Evolutionary conservation across 805 yeast genomes (phyloP).

Genomic region (Yamadazyma sp.): DNA sequence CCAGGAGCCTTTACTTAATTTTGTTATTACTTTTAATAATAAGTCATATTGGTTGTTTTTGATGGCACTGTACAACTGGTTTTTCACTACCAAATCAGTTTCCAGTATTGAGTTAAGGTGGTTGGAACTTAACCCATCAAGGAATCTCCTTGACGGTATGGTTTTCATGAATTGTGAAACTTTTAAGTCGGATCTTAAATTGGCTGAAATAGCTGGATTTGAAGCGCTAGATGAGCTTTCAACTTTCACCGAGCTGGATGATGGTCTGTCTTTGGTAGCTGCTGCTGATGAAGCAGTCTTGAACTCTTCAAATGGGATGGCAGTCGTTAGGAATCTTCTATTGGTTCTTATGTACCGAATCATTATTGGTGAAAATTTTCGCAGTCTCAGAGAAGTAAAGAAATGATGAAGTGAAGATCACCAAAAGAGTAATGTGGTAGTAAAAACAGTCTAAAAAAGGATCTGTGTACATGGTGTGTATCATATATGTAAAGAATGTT

Average conservation of each 20-base stretch:
- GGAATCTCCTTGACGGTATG: constrained; percentile 5
- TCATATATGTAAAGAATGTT: no score
- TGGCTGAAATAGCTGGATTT: no score
- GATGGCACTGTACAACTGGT: constrained; percentile 16
- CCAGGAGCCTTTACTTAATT: not conserved
- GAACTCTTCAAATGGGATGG: constrained; percentile 1
- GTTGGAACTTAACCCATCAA: constrained; percentile 13
- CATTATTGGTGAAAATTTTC: constrained; percentile 4
- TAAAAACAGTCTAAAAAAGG: no score
- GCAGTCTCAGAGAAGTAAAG: no score
- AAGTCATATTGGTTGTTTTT: constrained; percentile 13
- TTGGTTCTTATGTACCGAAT: constrained; percentile 1
- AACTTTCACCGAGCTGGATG: no score
- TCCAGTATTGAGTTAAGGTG: constrained; percentile 13
- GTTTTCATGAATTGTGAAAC: constrained; percentile 1
- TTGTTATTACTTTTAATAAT: constrained; percentile 10
- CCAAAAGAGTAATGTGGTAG: no score
- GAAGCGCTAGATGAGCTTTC: no score
- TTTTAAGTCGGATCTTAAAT: no score
- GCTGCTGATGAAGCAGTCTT: not conserved
- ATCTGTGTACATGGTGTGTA: no score
- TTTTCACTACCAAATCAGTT: constrained; percentile 7
- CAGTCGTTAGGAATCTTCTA: constrained; percentile 1
- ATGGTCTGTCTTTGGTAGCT: not conserved
- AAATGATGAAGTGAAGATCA: no score